Percentiles rank a stretch among this genome's conserved stretches.
Evolutionary conservation across 129 eudicot genomes (phyloP).

Genomic region (carrot (Daucus carota)): DH1_v3.0 NC_030385.2:39502001-39502500

Average conservation of each 20-base stretch:
- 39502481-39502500: slow-evolving; percentile 9
- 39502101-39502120: slow-evolving; percentile 63
- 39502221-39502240: not conserved
- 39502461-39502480: slow-evolving; percentile 33
- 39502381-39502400: slow-evolving; percentile 30
- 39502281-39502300: slow-evolving; percentile 16
- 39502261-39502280: slow-evolving; percentile 69
- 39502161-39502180: not conserved
- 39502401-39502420: slow-evolving; percentile 19
- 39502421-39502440: slow-evolving; percentile 55
- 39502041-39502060: not conserved
- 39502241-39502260: slow-evolving; percentile 62
- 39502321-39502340: not conserved
- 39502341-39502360: not conserved
- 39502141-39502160: not conserved
- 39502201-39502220: not conserved
- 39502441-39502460: slow-evolving; percentile 59
- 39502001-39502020: not conserved
- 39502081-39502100: slow-evolving; percentile 61
- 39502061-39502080: slow-evolving; percentile 45
- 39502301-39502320: slow-evolving; percentile 26
- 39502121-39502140: slow-evolving; percentile 69
- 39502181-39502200: not conserved
- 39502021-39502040: slow-evolving; percentile 6
- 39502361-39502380: not conserved